Evolutionary conservation across 306 rosid genomes (phyloP).

Genomic region (Betula pendula): DNA sequence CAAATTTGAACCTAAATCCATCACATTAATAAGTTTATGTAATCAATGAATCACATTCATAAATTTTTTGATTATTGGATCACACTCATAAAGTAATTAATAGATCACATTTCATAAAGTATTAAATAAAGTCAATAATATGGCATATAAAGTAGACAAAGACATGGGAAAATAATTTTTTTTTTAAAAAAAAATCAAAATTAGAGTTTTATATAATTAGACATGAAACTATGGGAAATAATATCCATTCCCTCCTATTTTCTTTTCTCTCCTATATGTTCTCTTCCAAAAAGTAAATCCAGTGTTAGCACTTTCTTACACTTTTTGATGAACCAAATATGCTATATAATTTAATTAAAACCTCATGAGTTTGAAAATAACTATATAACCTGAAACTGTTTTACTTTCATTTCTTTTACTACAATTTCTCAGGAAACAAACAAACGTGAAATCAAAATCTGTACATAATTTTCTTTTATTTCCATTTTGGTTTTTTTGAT

Average conservation of each 20-base stretch:
- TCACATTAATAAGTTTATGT: not conserved
- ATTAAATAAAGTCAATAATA: not conserved
- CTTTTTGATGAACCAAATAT: too few species aligned
- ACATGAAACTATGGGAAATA: not conserved
- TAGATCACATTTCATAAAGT: not conserved
- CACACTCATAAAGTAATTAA: not conserved
- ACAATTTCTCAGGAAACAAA: not conserved
- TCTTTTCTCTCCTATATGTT: not conserved
- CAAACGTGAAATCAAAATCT: too few species aligned
- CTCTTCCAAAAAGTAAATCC: not conserved
- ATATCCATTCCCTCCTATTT: not conserved
- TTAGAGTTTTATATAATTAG: constrained; percentile 4
- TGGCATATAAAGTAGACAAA: not conserved
- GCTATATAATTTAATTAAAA: not conserved
- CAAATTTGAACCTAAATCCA: not conserved
- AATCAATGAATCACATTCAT: not conserved
- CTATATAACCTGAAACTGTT: not conserved
- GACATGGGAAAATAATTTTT: constrained; percentile 7
- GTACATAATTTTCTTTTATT: too few species aligned
- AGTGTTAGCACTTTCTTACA: not conserved
- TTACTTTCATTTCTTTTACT: too few species aligned
- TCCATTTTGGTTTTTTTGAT: too few species aligned
- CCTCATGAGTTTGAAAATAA: not conserved
- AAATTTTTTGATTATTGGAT: not conserved
- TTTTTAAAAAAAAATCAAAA: not conserved